Evolutionary conservation across 257 asterid genomes (phyloP), one percentile per base, ranked within the genome.

Genomic region (Solanum raphanifolium): DNA sequence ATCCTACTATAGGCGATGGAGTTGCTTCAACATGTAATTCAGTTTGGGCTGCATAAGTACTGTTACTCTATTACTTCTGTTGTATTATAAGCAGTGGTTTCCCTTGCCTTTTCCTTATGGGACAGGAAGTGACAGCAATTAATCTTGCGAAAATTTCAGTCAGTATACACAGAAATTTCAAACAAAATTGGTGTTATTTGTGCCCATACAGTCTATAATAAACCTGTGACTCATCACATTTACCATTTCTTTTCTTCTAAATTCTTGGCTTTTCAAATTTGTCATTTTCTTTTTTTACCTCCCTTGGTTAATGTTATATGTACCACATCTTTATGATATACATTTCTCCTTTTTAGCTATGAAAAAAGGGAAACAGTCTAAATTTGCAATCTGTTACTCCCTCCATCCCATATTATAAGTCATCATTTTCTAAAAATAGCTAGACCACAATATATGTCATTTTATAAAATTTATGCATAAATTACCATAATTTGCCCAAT

Each of bases 1-100:
- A 82, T 86, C 91, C 78, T 92, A 86, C 90, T 90, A 2, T 81
- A 86, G 89, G 29, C 69, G 1, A n/a, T 60, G 68, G 68, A 21
- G 68, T 60, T 60, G 4, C 39, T 13, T 23, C 1, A 39, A 39
- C 34, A 13, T 13, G 36, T 21, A 71, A 2, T 72, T 43, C 85
- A 79, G 6, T 43, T 79, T 78, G 62, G 3, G 20, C 62, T 15
- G 84, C 25, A 13, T 2, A 3, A n/a, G 9, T 13, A 25, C 38
- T 27, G 25, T 79, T 13, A 41, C 38, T 41, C 65, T 39, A 8
- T 78, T n/a, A 62, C 84, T 78, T 43, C 38, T 43, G 85, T 43
- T 81, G 85, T 27, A 16, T 15, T 46, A 16, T 11, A 46, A 81
- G 39, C 10, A 81, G 18, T 16, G 2, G 25, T 16, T 79, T 79